phyloP scores from a whole-genome alignment of 1,139 yeast species.

The Yarrowia galli region DNA sequence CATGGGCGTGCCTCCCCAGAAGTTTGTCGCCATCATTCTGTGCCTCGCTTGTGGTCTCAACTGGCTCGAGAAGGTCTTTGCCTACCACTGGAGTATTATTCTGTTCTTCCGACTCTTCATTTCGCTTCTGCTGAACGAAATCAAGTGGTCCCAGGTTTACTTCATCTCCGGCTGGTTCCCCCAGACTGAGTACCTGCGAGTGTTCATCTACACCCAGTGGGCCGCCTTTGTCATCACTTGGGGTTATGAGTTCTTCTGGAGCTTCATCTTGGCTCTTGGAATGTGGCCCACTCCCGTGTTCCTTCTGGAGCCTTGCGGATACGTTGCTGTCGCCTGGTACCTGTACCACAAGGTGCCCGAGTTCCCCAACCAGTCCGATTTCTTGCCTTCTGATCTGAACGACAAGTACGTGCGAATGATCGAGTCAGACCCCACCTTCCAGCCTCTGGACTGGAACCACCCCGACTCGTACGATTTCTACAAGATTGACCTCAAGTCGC shows the following conservation, averaged over 20 bases:
- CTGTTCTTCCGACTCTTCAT: constrained; percentile 26
- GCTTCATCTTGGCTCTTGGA: constrained; percentile 4
- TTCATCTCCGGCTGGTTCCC: constrained; percentile 36
- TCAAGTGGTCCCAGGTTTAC: constrained; percentile 38
- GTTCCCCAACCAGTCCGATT: constrained; percentile 30
- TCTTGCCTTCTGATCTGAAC: constrained; percentile 15
- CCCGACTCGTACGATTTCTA: constrained; percentile 31
- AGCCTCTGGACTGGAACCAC: constrained; percentile 38
- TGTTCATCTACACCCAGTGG: constrained; percentile 35
- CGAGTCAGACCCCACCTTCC: constrained; percentile 30
- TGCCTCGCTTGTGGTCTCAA: constrained; percentile 20
- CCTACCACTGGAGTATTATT: constrained; percentile 31
- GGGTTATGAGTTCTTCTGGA: constrained; percentile 32
- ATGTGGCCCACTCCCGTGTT: constrained; percentile 31
- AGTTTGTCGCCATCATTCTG: constrained; percentile 31
- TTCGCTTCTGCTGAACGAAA: constrained; percentile 21
- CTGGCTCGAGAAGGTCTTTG: constrained; percentile 31
- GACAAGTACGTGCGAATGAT: constrained; percentile 32
- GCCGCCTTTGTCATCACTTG: constrained; percentile 23
- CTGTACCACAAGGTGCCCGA: constrained; percentile 36
- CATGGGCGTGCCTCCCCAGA: constrained; percentile 33
- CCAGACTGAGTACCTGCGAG: constrained; percentile 14
- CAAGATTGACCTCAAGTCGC: constrained; percentile 29
- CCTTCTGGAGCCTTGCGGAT: constrained; percentile 29
- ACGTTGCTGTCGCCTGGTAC: constrained; percentile 32